Conservation (phyloP, 2,329 filamentous ascomycete genomes). For the Trichoderma guizhouense region DNA sequence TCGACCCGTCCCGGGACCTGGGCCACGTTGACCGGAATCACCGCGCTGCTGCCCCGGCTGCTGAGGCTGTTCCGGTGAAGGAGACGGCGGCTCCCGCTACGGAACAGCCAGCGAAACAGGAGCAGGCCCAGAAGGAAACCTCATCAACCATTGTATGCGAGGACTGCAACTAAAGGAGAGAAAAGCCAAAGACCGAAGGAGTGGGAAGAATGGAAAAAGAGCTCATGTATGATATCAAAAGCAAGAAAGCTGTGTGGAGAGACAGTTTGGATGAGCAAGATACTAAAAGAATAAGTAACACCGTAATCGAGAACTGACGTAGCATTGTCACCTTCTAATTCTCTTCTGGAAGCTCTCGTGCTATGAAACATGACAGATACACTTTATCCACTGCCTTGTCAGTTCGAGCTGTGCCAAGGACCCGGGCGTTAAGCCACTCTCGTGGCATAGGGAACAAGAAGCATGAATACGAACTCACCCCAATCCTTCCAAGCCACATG, state of each 20-base stretch:
- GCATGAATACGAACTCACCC: background rate
- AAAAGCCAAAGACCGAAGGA: background rate
- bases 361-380: background rate
- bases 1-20: constrained; percentile 73
- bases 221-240: background rate
- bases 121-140: background rate
- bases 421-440: background rate
- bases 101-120: background rate
- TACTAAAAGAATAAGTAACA: background rate
- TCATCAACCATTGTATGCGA: constrained; percentile 22
- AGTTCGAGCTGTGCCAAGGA: background rate
- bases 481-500: background rate
- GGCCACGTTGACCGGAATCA: constrained; percentile 72
- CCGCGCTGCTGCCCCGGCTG: constrained; percentile 8
- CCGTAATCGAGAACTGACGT: background rate
- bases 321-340: background rate
- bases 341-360: background rate
- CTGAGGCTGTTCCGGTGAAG: background rate
- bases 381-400: background rate
- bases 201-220: background rate
- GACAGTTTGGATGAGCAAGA: background rate
- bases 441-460: background rate
- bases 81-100: background rate
- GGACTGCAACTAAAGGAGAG: constrained; percentile 25
- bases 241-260: background rate